phyloP scores from a whole-genome alignment of 768 basidiomycete genomes.

The Dacryopinax spathularia region DNA sequence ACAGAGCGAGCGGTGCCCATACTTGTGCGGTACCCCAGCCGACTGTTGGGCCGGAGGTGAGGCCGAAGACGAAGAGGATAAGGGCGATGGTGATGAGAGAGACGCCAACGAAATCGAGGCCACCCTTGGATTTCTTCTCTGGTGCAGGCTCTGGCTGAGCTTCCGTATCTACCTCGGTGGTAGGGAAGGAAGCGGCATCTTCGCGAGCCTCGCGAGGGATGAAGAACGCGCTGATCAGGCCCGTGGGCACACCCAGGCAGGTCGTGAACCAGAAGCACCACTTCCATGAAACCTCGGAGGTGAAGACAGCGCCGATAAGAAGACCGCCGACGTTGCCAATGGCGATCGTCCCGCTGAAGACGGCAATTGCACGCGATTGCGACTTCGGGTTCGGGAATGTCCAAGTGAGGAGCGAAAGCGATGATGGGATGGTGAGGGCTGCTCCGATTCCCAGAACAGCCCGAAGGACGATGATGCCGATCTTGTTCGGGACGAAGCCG shows the following conservation, averaged over 20 bases:
- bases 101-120: not conserved
- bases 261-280: slow-evolving; percentile 41
- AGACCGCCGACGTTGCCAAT: slow-evolving; percentile 34
- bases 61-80: slow-evolving; percentile 26
- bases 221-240: slow-evolving; percentile 22
- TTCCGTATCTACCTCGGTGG: not conserved
- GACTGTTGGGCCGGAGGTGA: slow-evolving; percentile 33
- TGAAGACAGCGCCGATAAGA: slow-evolving; percentile 34
- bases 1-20: slow-evolving; percentile 34
- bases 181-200: not conserved
- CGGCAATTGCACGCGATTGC: slow-evolving; percentile 36
- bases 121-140: not conserved
- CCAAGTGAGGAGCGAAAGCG: slow-evolving; percentile 35
- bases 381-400: slow-evolving; percentile 35
- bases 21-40: slow-evolving; percentile 38
- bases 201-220: slow-evolving; percentile 22
- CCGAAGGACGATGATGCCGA: slow-evolving; percentile 4
- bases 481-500: slow-evolving; percentile 2
- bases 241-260: slow-evolving; percentile 26
- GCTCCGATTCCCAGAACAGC: slow-evolving; percentile 23
- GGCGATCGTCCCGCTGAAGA: slow-evolving; percentile 35
- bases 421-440: slow-evolving; percentile 39
- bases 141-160: not conserved
- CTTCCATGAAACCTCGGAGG: slow-evolving; percentile 29
- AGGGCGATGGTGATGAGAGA: slow-evolving; percentile 16